Evolutionary conservation across 2,329 filamentous ascomycete species (phyloP).

Genomic region (Ophiocordyceps camponoti-rufipedis): DNA sequence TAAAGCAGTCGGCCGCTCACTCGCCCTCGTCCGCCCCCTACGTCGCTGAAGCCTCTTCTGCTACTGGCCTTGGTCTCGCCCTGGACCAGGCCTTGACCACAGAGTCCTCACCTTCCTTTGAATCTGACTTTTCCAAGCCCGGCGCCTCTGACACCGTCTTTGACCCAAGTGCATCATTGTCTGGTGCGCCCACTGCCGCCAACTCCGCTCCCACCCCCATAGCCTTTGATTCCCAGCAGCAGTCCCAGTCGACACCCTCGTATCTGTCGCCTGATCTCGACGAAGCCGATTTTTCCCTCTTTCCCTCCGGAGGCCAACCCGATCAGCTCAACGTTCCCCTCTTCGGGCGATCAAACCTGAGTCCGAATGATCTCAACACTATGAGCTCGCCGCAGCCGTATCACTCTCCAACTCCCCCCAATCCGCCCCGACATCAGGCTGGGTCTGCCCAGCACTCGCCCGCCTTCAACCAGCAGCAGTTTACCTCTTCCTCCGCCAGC

Average conservation of each 20-base stretch:
- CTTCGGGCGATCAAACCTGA: constrained; percentile 30
- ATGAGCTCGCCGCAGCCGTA: constrained; percentile 38
- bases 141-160: constrained; percentile 18
- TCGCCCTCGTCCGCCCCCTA: constrained; percentile 43
- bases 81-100: constrained; percentile 29
- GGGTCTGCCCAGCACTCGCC: constrained; percentile 37
- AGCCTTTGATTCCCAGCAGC: constrained; percentile 22
- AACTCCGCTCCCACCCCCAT: constrained; percentile 19
- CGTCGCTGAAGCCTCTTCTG: constrained; percentile 25
- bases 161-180: constrained; percentile 23
- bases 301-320: constrained; percentile 31
- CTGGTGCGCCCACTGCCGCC: constrained; percentile 10
- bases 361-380: constrained; percentile 27
- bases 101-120: constrained; percentile 23
- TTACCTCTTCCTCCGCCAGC: constrained; percentile 26
- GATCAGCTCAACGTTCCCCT: constrained; percentile 44
- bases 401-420: constrained; percentile 37
- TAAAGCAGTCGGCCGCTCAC: constrained; percentile 40
- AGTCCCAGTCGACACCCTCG: constrained; percentile 17
- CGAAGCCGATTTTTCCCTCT: constrained; percentile 45
- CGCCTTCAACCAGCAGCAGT: constrained; percentile 36
- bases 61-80: constrained; percentile 38
- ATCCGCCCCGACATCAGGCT: constrained; percentile 27
- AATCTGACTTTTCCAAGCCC: constrained; percentile 26
- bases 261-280: constrained; percentile 33